Evolutionary conservation across 1,284 basidiomycete genomes (phyloP).

Genomic region (Papiliotrema flavescens): DNA sequence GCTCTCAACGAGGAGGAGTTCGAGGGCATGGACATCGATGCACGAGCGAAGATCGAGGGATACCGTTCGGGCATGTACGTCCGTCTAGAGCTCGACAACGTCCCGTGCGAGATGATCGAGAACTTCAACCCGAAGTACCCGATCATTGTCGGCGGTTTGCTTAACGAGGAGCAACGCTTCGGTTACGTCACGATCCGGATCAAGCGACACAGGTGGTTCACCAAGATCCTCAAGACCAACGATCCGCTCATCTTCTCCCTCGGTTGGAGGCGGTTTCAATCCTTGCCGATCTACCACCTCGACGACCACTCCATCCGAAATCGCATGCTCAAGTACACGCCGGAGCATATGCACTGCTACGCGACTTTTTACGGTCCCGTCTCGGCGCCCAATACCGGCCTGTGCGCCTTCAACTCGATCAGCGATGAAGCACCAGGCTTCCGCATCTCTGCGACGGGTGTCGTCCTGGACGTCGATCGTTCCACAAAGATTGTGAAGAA

Average conservation of each 20-base stretch:
- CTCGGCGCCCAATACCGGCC: slow-evolving; percentile 88
- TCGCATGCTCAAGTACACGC: slow-evolving; percentile 99
- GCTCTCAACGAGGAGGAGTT: slow-evolving; percentile 85
- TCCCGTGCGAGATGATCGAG: slow-evolving; percentile 89
- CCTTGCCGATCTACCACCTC: slow-evolving; percentile 88
- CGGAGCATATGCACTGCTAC: slow-evolving; percentile 98
- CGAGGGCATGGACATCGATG: slow-evolving; percentile 69
- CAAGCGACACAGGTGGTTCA: slow-evolving; percentile 95
- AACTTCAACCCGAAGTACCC: slow-evolving; percentile 90
- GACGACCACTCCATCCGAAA: slow-evolving; percentile 97
- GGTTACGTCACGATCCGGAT: slow-evolving; percentile 93
- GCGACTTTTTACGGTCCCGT: slow-evolving; percentile 95
- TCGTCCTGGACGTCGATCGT: slow-evolving; percentile 88
- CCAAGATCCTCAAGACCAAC: slow-evolving; percentile 91
- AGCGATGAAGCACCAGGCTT: slow-evolving; percentile 67
- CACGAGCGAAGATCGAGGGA: slow-evolving; percentile 82
- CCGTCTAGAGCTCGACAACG: slow-evolving; percentile 77
- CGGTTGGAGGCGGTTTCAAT: slow-evolving; percentile 96
- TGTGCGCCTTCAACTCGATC: slow-evolving; percentile 94
- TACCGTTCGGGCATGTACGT: slow-evolving; percentile 90
- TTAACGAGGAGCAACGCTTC: slow-evolving; percentile 85
- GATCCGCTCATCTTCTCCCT: slow-evolving; percentile 93
- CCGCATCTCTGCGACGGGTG: slow-evolving; percentile 88
- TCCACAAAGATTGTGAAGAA: slow-evolving; percentile 97
- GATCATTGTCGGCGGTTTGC: slow-evolving; percentile 87